Base-by-base conservation (phyloP, 257 asterid species). In the Rehmannia glutinosa region DNA sequence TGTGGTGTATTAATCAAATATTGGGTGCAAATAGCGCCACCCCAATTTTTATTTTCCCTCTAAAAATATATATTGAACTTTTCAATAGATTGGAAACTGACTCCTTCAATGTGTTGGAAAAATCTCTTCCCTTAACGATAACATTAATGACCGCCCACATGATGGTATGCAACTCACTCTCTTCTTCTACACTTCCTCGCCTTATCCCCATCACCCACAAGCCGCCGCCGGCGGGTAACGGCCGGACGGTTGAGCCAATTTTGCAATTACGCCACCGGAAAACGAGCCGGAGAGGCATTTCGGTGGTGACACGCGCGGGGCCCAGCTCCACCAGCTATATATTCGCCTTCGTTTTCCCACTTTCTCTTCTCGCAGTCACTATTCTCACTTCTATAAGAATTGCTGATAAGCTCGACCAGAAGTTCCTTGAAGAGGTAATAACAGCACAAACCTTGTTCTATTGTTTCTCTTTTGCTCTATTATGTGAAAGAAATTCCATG, bases 371-470 rank as follows among this genome's bases (percentile, higher is more conserved):
- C 38, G 95, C 83, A 0, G 76, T 74, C 39, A 89, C 96, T 38
- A 50, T 81, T 57, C 39, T 86, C 79, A 80, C 90, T 35, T 75
- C 95, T 9, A 50, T 80, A 1, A 78, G 82, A 73, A 63, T 89
- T 68, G 84, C 86, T 11, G 95, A 89, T 69, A 71, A 81, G 78
- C 92, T 89, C 52, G 96, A 89, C 77, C 70, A 83, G 62, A 81
- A 89, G 69, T 89, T 78, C 71, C 73, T 84, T 9, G 96, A 89
- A 76, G 95, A 89, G 96, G 96, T 86, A 60, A 32, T 6, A 3
- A 30, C 5, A 33, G 33, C 9, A 21, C 7, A 28, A 17, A 10
- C 35, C 25, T 23, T 11, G 41, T 6, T 33, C 17, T 12, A 3
- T 33, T 28, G 15, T 57, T 10, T 30, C 47, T 41, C 35, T 15